These are phyloP conservation scores for Fragilaria crotonensis DNA, from an alignment of 108 stramenopile genomes.

Conservation along the genomic window DNA sequence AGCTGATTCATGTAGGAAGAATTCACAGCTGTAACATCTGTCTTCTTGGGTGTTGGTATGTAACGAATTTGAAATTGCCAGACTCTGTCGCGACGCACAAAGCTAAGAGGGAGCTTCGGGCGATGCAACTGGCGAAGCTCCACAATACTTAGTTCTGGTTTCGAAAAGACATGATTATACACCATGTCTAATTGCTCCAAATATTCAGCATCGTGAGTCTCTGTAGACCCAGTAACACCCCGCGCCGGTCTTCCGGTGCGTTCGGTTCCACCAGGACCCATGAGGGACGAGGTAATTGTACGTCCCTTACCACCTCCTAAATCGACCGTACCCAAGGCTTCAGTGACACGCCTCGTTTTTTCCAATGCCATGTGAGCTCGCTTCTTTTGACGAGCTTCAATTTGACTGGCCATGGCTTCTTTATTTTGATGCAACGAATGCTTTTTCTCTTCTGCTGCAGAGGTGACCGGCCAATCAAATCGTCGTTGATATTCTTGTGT, in stretches of 20 bases:
- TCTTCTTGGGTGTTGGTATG: slow-evolving; percentile 23
- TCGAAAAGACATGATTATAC: slow-evolving; percentile 56
- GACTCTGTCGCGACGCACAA: slow-evolving; percentile 50
- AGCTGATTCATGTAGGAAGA: slow-evolving; percentile 49
- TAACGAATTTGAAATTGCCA: slow-evolving; percentile 83
- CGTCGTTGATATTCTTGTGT: slow-evolving; percentile 56
- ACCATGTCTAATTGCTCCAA: slow-evolving; percentile 83
- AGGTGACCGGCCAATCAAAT: slow-evolving; percentile 30
- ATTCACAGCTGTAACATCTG: slow-evolving; percentile 11
- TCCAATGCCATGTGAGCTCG: slow-evolving; percentile 79
- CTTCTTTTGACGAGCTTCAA: slow-evolving; percentile 65
- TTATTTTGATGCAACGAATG: slow-evolving; percentile 43
- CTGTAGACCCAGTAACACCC: slow-evolving; percentile 37
- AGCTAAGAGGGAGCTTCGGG: slow-evolving; percentile 54
- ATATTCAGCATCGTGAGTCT: slow-evolving; percentile 67
- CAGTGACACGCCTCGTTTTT: slow-evolving; percentile 78
- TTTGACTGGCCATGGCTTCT: slow-evolving; percentile 55
- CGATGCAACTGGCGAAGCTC: slow-evolving; percentile 74
- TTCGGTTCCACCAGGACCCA: slow-evolving; percentile 89
- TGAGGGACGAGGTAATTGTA: slow-evolving; percentile 75
- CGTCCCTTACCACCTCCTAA: slow-evolving; percentile 69
- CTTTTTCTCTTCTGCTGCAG: slow-evolving; percentile 46
- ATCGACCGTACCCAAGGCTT: slow-evolving; percentile 64
- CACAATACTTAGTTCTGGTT: slow-evolving; percentile 50
- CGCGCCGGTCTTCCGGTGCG: slow-evolving; percentile 71